Evolutionary conservation across 768 basidiomycete species (phyloP).

Genomic region (Leccinum incarnatum): DNA sequence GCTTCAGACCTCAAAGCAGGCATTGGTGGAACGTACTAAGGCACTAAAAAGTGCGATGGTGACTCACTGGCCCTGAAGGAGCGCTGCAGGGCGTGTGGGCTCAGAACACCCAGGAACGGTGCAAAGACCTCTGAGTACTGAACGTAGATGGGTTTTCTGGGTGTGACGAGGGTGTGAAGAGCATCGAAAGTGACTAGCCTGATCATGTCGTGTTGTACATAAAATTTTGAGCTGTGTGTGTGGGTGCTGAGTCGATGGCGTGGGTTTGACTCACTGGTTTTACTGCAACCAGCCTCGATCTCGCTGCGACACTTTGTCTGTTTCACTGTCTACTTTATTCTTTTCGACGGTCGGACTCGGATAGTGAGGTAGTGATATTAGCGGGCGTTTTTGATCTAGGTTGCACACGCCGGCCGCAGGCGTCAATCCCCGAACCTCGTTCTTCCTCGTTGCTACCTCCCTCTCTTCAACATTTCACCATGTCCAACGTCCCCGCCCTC

Average conservation of each 20-base stretch:
- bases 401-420: conserved; percentile 30
- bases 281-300: not conserved
- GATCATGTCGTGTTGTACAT: conserved; percentile 29
- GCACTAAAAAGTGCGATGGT: not conserved
- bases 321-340: not conserved
- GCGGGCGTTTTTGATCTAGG: conserved; percentile 2
- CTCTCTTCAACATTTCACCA: conserved; percentile 23
- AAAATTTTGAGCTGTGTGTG: not conserved
- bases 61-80: conserved; percentile 59
- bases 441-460: conserved; percentile 12
- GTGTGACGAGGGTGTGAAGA: conserved; percentile 70
- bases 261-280: not conserved
- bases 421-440: conserved; percentile 24
- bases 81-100: conserved; percentile 47
- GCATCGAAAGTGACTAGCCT: conserved; percentile 78
- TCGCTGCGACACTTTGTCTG: conserved; percentile 14
- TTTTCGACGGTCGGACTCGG: conserved; percentile 14
- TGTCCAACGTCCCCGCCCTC: conserved; percentile 25
- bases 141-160: conserved; percentile 62
- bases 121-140: conserved; percentile 62
- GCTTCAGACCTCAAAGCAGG: conserved; percentile 39
- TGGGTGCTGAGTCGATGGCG: not conserved
- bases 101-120: conserved; percentile 62
- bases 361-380: conserved; percentile 13
- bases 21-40: conserved; percentile 5